phyloP scores from a whole-genome alignment of 2,329 filamentous ascomycete species.

The Botrytis medusae region DNA sequence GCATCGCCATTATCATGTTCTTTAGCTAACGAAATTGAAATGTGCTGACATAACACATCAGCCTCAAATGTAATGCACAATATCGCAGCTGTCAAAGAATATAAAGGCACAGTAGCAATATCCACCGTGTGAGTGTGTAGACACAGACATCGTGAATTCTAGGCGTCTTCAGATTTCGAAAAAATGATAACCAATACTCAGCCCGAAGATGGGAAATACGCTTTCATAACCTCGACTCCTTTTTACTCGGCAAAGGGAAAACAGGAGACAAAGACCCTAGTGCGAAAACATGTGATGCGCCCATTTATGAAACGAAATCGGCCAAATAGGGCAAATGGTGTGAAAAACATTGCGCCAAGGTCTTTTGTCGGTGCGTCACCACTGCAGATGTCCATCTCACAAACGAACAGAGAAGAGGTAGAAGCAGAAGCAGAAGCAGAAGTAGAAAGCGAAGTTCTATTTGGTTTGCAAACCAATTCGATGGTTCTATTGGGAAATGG shows the following conservation, averaged over 20 bases:
- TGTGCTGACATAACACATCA: background rate
- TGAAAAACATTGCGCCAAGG: background rate
- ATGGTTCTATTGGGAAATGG: background rate
- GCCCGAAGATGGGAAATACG: background rate
- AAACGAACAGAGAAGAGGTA: background rate
- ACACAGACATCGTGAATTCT: background rate
- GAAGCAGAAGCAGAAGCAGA: background rate
- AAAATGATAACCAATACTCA: background rate
- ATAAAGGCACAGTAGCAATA: background rate
- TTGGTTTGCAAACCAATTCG: background rate
- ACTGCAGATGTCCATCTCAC: background rate
- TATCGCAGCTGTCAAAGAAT: background rate
- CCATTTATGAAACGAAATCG: constrained; percentile 14
- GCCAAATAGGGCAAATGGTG: constrained; percentile 5
- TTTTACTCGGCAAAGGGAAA: background rate
- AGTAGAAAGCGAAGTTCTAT: background rate
- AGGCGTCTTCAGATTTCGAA: background rate
- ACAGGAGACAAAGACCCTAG: constrained; percentile 1
- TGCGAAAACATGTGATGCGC: constrained; percentile 20
- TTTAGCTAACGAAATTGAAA: background rate
- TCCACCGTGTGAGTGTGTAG: background rate
- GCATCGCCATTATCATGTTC: background rate
- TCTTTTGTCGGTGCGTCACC: background rate
- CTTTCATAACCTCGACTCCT: constrained; percentile 12
- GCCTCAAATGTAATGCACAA: background rate